Evolutionary conservation across 345 rosid species (phyloP).

Genomic region (Gossypium anomalum): DNA sequence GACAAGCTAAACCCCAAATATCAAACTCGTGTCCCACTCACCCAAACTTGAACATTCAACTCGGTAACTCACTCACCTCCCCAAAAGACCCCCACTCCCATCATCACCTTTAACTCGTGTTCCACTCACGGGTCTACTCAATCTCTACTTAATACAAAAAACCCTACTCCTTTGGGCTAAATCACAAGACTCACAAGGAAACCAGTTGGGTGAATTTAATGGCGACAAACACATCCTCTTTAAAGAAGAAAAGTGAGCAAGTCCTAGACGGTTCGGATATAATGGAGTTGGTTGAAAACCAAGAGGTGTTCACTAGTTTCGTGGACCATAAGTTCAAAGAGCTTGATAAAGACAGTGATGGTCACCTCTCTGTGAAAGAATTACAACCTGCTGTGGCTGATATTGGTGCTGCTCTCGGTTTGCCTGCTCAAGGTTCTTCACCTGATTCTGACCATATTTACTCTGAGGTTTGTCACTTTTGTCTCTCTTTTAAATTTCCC

Average conservation of each 20-base stretch:
- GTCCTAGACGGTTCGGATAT: conserved; percentile 84
- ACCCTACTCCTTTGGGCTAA: no score
- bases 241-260: conserved; percentile 33
- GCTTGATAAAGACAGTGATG: conserved; percentile 74
- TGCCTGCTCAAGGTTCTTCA: conserved; percentile 78
- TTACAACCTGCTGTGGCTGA: conserved; percentile 92
- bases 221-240: conserved; percentile 27
- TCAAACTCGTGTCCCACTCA: neutral
- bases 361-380: conserved; percentile 76
- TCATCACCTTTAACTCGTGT: conserved; percentile 23
- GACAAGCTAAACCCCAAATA: neutral
- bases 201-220: conserved; percentile 12
- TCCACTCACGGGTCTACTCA: conserved; percentile 12
- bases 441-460: conserved; percentile 79
- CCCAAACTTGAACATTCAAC: no score
- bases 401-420: conserved; percentile 88
- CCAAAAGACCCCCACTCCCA: neutral
- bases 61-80: neutral
- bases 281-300: conserved; percentile 82
- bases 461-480: conserved; percentile 50
- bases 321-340: conserved; percentile 80
- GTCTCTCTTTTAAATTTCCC: neutral
- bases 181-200: conserved; percentile 21
- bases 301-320: conserved; percentile 65
- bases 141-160: no score